Base-by-base conservation (phyloP, 2,329 filamentous ascomycete species). In the Samsoniella hepiali region DNA sequence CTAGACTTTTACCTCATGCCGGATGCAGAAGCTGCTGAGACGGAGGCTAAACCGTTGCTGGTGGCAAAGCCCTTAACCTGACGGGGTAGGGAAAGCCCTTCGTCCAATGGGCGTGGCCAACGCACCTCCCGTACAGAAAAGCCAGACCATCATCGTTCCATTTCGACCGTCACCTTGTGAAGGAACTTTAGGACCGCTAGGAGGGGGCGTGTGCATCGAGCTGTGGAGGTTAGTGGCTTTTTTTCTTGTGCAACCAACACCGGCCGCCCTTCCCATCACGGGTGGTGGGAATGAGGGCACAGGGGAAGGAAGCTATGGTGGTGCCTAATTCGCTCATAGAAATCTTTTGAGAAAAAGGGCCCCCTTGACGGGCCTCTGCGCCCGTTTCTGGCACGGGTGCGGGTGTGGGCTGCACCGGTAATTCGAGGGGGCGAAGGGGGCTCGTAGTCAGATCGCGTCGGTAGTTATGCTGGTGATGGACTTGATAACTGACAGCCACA, bases 211-310 rank as follows among this genome's bases (percentile, higher is more conserved):
- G 58, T 61, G 50, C 58, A 61, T 49, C n/a, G 27, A n/a, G 2
- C 27, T 47, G 58, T 60, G 27, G 38, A 51, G 58, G 47, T 47
- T 47, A 38, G 58, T 61, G 58, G 58, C 58, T 47, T 47, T 31
- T 45, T 34, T 22, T 17, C 34, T 42, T 45, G 58, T 38, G 58
- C 58, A 61, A 61, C 58, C 58, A 61, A 61, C 58, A 61, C 58
- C 38, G 38, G 36, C 57, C 32, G 45, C 40, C 29, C 51, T 54
- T 53, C 13, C n/a, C 58, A 51, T 61, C 49, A 61, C n/a, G 47
- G 38, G 49, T 15, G 17, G n/a, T 10, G 36, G 22, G 27, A n/a
- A 11, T 38, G 34, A 54, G 34, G 32, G 32, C 32, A 15, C 51
- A 54, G 51, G 27, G 50, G 58, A 22, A 15, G 9, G n/a, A 5